Base-by-base conservation (phyloP, 441 rosid genomes). In the Populus trichocarpa region DNA sequence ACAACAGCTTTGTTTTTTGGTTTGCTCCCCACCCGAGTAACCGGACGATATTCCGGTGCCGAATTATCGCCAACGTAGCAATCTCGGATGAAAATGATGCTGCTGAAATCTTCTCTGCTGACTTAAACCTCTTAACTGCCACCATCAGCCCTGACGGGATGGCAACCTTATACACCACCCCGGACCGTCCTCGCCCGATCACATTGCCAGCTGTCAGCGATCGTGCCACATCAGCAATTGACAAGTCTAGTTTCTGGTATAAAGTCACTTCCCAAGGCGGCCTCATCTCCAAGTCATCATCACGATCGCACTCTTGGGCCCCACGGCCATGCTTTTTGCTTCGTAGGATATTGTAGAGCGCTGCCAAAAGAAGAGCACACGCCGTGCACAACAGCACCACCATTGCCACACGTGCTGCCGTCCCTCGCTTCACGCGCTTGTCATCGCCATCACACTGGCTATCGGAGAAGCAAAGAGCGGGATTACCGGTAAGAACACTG, bases 251-350 rank as follows among this genome's bases (percentile, higher is more conserved):
- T 77, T 95, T 95, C 82, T 92, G 97, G 83, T 91, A 95, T 1
- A 93, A 81, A 14, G 95, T 92, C 57, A 95, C 84, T 71, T 93
- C 95, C 99, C 99, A 95, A 0, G 97, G 93, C 74, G 92, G 90
- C 32, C 90, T 92, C 87, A 86, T 78, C 81, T 84, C 92, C 76
- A 80, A 76, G 80, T 87, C 92, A 14, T 79, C 83, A 32, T 87
- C 86, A 2, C 71, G 69, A 61, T 84, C 82, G 64, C 73, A 38
- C 20, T 77, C 79, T 14, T 38, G 80, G 73, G 87, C 40, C 77
- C 90, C 85, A 26, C 77, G 71, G 67, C 79, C 85, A 38, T 82
- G 87, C 82, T 72, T 84, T 82, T 68, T 86, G 78, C 93, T 75
- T 18, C 83, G 82, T 25, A 91, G 69, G 66, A 90, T 80, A 77